Evolutionary conservation across 345 rosid species (phyloP), one percentile per base, ranked within the genome.

Genomic region (Gossypium raimondii): DNA sequence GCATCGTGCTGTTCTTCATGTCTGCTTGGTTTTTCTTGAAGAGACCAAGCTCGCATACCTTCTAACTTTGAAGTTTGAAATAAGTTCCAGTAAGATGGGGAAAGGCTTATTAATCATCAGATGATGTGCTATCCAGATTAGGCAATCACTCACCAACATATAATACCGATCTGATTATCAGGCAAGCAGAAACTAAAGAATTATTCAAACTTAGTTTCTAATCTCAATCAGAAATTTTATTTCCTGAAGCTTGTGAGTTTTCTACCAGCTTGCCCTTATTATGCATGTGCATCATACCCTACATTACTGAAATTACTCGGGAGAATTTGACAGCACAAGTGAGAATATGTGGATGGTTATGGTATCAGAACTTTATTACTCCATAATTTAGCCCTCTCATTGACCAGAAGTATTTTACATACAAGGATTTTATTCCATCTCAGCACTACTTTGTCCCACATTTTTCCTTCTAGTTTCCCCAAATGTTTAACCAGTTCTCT

Each of bases 401-500:
- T 38, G 16, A 38, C 74, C 74, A 11, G 57, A 53, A 71, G 13
- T 18, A 41, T 18, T 38, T 55, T 41, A 57, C 34, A 43, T 12
- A 22, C 38, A 72, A 43, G 73, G 24, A 38, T 58, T 43, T 20
- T 44, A 24, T 58, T 43, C 34, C 75, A 58, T 44, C 41, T 58
- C 52, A 70, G 25, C 60, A 44, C 55, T 44, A 44, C 67, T 44
- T 58, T 72, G 67, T 22, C 66, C 52, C 14, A 58, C 24, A 44
- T 24, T 13, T 60, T 60, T 73, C 12, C 3, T 59, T 60, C 43
- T 45, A 52, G 73, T 51, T 58, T 61, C 67, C 12, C 24, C 69
- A 16, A 16, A 50, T 12, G 61, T 11, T 27, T 29, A 70, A 70
- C 12, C 47, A 70, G 60, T 53, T 70, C 24, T 10, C 45, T 70